These are phyloP conservation scores for Thermomyces lanuginosus DNA, from an alignment of 2,329 filamentous ascomycete genomes.

Conservation along the genomic window DNA sequence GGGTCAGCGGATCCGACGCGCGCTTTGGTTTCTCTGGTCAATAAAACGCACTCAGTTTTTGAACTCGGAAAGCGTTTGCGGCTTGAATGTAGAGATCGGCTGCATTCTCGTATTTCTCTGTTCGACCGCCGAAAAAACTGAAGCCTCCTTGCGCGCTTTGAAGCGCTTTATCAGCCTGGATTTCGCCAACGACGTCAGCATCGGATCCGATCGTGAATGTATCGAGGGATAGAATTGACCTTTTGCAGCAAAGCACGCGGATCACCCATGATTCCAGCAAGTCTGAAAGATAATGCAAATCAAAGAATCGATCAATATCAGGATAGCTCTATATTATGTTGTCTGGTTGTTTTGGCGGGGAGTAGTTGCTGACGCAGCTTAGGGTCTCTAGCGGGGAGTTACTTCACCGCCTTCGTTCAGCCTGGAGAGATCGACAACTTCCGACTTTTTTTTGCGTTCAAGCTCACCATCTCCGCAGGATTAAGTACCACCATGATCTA, in stretches of 20 bases:
- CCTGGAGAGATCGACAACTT: no score
- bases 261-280: conserved; percentile 47
- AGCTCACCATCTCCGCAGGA: no score
- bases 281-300: conserved; percentile 3
- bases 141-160: conserved; percentile 63
- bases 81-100: conserved; percentile 77
- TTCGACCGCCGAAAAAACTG: conserved; percentile 70
- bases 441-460: no score
- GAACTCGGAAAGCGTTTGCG: conserved; percentile 79
- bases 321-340: no score
- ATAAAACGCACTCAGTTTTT: conserved; percentile 52
- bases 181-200: conserved; percentile 9
- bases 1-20: conserved; percentile 1
- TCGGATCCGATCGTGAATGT: conserved; percentile 7
- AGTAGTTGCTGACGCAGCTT: no score
- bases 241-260: conserved; percentile 64
- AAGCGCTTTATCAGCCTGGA: conserved; percentile 75
- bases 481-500: not conserved
- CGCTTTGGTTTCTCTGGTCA: not conserved
- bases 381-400: no score
- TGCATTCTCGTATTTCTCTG: conserved; percentile 80
- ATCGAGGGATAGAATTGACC: conserved; percentile 33
- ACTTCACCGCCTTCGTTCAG: no score
- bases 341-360: no score
- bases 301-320: conserved; percentile 3